Evolutionary conservation across 148 eudicot genomes (phyloP).

Genomic region (Limonium bicolor): DNA sequence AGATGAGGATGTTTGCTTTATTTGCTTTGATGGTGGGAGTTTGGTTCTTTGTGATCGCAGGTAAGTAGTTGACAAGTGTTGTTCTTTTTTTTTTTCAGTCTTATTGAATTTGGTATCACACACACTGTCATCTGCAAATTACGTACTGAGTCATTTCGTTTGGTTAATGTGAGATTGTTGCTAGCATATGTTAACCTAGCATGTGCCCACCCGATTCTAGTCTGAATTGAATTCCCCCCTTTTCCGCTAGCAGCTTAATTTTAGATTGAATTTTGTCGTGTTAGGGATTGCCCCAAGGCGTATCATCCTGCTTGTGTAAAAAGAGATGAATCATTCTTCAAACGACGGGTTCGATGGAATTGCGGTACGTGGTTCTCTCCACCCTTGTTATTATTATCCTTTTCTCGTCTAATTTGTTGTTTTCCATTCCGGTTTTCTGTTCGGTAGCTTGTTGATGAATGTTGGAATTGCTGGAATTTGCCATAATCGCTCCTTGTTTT

Average conservation of each 20-base stretch:
- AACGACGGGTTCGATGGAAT: conserved; percentile 46
- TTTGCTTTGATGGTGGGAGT: conserved; percentile 83
- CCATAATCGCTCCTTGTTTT: too few relatives aligned
- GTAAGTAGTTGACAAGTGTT: conserved; percentile 15
- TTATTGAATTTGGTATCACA: not conserved
- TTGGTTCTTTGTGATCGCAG: conserved; percentile 82
- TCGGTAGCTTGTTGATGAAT: not conserved
- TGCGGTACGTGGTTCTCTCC: conserved; percentile 41
- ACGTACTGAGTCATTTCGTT: not conserved
- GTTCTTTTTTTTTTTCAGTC: not conserved
- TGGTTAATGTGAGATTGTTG: not conserved
- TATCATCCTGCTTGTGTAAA: conserved; percentile 88
- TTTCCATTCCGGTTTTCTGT: not conserved
- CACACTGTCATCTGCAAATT: not conserved
- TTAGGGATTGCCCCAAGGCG: conserved; percentile 87
- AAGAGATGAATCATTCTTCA: conserved; percentile 73
- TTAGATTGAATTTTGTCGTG: not conserved
- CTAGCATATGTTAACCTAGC: not conserved
- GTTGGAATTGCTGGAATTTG: too few relatives aligned
- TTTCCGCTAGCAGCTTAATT: not conserved
- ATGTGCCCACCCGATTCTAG: too few relatives aligned
- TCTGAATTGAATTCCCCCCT: not conserved
- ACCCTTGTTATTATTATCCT: not conserved
- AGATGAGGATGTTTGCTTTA: conserved; percentile 87
- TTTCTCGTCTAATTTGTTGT: not conserved